These are phyloP conservation scores for Echinochloa phyllopogon DNA, from an alignment of 176 grass and related monocot species.

Conservation along the genomic window DNA sequence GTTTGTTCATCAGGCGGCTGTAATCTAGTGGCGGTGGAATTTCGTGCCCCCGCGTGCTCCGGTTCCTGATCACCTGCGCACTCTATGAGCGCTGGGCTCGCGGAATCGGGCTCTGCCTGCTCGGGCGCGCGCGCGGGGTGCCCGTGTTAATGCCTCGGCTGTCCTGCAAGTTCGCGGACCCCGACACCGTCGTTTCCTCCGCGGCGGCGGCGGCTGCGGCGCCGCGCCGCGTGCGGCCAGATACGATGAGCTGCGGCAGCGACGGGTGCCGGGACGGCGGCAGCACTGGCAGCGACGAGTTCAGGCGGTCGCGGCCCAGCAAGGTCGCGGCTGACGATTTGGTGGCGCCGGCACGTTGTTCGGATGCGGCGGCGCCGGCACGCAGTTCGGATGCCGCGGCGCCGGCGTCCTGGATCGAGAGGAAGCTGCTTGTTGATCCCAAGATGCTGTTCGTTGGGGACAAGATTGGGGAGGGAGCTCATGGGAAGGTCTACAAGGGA, in stretches of 20 bases:
- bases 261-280: constrained; percentile 49
- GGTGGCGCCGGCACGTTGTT: constrained; percentile 43
- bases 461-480: constrained; percentile 97
- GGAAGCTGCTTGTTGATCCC: constrained; percentile 95
- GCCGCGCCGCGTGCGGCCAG: constrained; percentile 28
- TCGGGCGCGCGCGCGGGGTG: constrained; percentile 12
- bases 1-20: constrained; percentile 13
- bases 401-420: constrained; percentile 61
- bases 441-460: constrained; percentile 76
- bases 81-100: constrained; percentile 19
- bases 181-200: constrained; percentile 31
- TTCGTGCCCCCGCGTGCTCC: not conserved
- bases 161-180: constrained; percentile 47
- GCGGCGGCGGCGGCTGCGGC: not conserved
- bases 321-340: constrained; percentile 59
- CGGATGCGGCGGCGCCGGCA: constrained; percentile 34
- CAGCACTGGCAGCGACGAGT: constrained; percentile 43
- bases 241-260: constrained; percentile 68
- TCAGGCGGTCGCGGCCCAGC: constrained; percentile 53
- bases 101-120: not conserved
- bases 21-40: not conserved
- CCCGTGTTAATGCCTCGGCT: constrained; percentile 53
- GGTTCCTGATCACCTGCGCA: constrained; percentile 1
- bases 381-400: constrained; percentile 42
- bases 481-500: constrained; percentile 97